Percentiles rank a stretch among this genome's conserved stretches.
These are phyloP conservation scores for Debaryomyces castellii DNA, from an alignment of 805 yeast species.

Conservation along the genomic window DNA sequence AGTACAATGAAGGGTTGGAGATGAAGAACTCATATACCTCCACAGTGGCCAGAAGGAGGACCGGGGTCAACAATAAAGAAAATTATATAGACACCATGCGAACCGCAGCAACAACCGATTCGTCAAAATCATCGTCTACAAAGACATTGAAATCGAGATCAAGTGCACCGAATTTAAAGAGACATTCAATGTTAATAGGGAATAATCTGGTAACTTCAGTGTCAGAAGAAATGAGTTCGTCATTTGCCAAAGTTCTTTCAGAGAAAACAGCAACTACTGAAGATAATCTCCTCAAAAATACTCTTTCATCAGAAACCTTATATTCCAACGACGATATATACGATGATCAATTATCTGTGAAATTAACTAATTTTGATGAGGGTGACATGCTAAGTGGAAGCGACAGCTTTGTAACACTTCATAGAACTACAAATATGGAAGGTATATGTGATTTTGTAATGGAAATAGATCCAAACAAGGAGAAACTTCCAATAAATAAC, in stretches of 20 bases:
- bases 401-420: constrained; percentile 1
- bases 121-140: not conserved
- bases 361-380: constrained; percentile 15
- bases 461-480: constrained; percentile 8
- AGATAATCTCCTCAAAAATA: not conserved
- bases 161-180: constrained; percentile 21
- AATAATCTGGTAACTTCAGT: not conserved
- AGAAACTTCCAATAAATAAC: constrained; percentile 15
- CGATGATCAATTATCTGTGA: constrained; percentile 16
- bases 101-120: not conserved
- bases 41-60: constrained; percentile 8
- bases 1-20: constrained; percentile 3
- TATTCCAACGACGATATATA: constrained; percentile 15
- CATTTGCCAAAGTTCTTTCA: not conserved
- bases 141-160: constrained; percentile 16
- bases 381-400: not conserved
- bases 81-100: constrained; percentile 5
- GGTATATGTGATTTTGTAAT: constrained; percentile 16
- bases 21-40: constrained; percentile 5
- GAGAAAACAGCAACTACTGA: not conserved
- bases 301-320: constrained; percentile 12
- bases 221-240: not conserved
- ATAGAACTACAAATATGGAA: constrained; percentile 14
- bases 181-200: constrained; percentile 8
- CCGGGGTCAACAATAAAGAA: constrained; percentile 13